Evolutionary conservation across 352 stramenopile species (phyloP).

Genomic region (Phytophthora podocarpi): DNA sequence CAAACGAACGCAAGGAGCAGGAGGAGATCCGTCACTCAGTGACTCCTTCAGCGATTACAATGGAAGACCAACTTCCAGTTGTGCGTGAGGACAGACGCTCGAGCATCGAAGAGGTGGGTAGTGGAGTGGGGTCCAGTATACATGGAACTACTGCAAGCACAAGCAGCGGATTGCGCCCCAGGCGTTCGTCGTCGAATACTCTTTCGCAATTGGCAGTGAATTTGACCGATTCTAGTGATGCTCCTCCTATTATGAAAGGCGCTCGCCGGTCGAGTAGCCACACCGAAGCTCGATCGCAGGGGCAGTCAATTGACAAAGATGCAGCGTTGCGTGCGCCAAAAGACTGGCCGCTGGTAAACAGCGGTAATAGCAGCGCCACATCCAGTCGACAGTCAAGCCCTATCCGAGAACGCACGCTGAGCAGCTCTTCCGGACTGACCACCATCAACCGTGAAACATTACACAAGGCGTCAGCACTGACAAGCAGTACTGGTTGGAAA

Average conservation of each 20-base stretch:
- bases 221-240: conserved; percentile 37
- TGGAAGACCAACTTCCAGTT: conserved; percentile 40
- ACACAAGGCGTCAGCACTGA: conserved; percentile 9
- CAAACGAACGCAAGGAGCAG: conserved; percentile 33
- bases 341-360: conserved; percentile 50
- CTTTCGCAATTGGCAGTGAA: conserved; percentile 31
- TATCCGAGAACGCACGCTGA: conserved; percentile 20
- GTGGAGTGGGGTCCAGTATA: background rate
- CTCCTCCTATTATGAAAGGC: conserved; percentile 54
- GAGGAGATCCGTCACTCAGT: conserved; percentile 16
- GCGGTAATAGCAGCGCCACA: conserved; percentile 20
- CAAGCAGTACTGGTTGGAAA: conserved; percentile 45
- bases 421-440: conserved; percentile 12
- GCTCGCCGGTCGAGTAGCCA: conserved; percentile 70
- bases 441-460: conserved; percentile 15
- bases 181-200: conserved; percentile 43
- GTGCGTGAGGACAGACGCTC: conserved; percentile 35
- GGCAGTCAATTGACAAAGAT: conserved; percentile 26
- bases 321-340: conserved; percentile 34
- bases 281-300: conserved; percentile 46
- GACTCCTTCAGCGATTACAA: conserved; percentile 26
- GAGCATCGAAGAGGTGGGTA: conserved; percentile 17
- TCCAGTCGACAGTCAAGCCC: conserved; percentile 41
- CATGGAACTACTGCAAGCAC: conserved; percentile 12
- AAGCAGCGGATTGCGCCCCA: conserved; percentile 20